Evolutionary conservation across 1,139 yeast species (phyloP), one percentile per base, ranked within the genome.

Genomic region (Pichia sp.): DNA sequence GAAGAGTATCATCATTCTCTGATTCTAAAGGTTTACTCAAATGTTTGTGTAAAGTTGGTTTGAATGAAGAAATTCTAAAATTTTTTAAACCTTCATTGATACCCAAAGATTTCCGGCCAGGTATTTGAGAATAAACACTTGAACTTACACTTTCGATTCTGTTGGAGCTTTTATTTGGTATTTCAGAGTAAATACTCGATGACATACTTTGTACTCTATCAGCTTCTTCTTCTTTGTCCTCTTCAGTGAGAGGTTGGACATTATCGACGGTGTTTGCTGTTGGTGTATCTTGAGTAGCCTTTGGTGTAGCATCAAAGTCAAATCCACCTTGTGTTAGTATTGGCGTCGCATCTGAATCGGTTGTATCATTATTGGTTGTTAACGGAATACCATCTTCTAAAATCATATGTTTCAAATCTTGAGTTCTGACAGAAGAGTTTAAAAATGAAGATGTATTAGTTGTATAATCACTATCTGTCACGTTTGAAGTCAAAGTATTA

Each of bases 51-150:
- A 47, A 36, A 2, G 38, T 32, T 17, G 47, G 47, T 18, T 42
- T 50, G 11, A 47, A 42, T 1, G 48, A 33, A 9, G 53, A 47
- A 12, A 42, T 47, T 21, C 53, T 44, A 18, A 50, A 50, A 32
- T 22, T 38, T 40, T 38, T 50, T 34, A 46, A 20, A 6, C 50
- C 46, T 15, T 30, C 37, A 18, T 44, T 40, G 5, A 34, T 31
- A 15, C 28, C 40, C 10, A 30, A 2, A 20, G 41, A 34, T 34
- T 33, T 42, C n/a, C 24, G 34, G 15, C 31, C 33, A 1, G 55
- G 55, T 30, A 46, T 4, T 32, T 51, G 53, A 22, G 53, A 48
- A 42, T 50, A 51, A n/a, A 52, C 34, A 44, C 50, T 42, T 18
- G 55, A 53, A 4, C 42, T 41, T 12, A 50, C 41, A 38, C 51